A percentile compares a stretch with the other conserved stretches of the same genome.
Conservation (phyloP, 352 stramenopile species). For the Phytophthora tentaculata region DNA sequence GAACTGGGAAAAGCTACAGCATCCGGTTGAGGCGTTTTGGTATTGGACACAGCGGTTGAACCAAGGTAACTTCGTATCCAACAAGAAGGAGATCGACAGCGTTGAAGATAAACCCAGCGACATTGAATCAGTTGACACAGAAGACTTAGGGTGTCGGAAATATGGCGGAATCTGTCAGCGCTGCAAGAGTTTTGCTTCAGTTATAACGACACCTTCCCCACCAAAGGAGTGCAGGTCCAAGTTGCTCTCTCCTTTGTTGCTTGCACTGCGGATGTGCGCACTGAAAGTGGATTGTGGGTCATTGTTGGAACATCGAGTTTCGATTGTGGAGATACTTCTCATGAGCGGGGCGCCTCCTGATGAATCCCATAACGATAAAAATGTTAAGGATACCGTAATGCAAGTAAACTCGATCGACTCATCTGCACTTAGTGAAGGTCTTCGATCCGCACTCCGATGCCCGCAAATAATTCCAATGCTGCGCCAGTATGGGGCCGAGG, state of each 20-base stretch:
- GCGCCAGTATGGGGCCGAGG: slow-evolving; percentile 28
- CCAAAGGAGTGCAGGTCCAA: not conserved
- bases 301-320: slow-evolving; percentile 5
- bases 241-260: slow-evolving; percentile 32
- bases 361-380: not conserved
- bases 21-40: slow-evolving; percentile 33
- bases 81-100: not conserved
- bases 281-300: slow-evolving; percentile 1
- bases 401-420: not conserved
- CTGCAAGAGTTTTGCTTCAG: slow-evolving; percentile 2
- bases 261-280: slow-evolving; percentile 42
- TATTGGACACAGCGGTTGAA: slow-evolving; percentile 31
- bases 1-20: slow-evolving; percentile 24
- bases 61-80: not conserved
- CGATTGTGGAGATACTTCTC: slow-evolving; percentile 43
- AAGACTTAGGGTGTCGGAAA: slow-evolving; percentile 33
- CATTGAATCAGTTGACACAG: not conserved
- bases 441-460: slow-evolving; percentile 21
- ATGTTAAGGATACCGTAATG: not conserved
- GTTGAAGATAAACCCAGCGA: not conserved
- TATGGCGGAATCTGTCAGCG: slow-evolving; percentile 32
- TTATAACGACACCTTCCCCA: not conserved
- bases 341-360: slow-evolving; percentile 32
- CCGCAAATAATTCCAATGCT: slow-evolving; percentile 31
- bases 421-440: slow-evolving; percentile 32